Evolutionary conservation across 225 moss, liverwort and hornwort species (phyloP), one percentile per base, ranked within the genome.

Genomic region (Anthoceros angustus): DNA sequence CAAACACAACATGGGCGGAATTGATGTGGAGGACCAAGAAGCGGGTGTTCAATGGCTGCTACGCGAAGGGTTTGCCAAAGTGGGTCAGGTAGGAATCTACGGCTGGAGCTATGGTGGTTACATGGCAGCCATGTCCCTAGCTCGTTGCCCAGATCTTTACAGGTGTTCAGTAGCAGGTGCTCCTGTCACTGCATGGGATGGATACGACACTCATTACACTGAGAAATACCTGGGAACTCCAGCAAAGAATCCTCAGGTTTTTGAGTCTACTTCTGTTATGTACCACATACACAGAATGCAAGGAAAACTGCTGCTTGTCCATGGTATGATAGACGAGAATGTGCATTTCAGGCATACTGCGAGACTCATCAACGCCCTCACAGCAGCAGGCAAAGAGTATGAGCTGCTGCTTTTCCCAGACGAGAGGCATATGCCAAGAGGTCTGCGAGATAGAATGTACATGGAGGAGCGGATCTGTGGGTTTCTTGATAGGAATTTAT

Each of bases 81-180:
- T 83, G 26, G 82, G 79, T 75, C 82, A 80, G 42, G 74, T 98
- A 69, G 98, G 98, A 62, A 86, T 98, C 65, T 98, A 98, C 71
- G 98, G 98, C 24, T 98, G 98, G 98, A 98, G 98, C 77, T 98
- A 98, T 63, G 98, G 98, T 66, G 98, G 98, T n/a, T 98, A 98
- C 73, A 98, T 98, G 89, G 84, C 98, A 42, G 87, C 92, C 10
- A 98, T 92, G 92, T 86, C 98, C 43, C 72, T 98, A 68, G 85
- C 98, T 66, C 92, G 98, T 64, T 98, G 89, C 74, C 89, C 92
- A 32, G 89, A 98, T 69, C 89, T 88, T n/a, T 98, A 89, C 72
- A 82, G 80, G 64, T 98, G 98, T 71, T 86, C 98, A 70, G 98
- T 98, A 65, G 98, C 98, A 15, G 98, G 98, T 39, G 98, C 98